These are phyloP conservation scores for Salix brachista DNA, from an alignment of 345 rosid species.

Conservation along the genomic window DNA sequence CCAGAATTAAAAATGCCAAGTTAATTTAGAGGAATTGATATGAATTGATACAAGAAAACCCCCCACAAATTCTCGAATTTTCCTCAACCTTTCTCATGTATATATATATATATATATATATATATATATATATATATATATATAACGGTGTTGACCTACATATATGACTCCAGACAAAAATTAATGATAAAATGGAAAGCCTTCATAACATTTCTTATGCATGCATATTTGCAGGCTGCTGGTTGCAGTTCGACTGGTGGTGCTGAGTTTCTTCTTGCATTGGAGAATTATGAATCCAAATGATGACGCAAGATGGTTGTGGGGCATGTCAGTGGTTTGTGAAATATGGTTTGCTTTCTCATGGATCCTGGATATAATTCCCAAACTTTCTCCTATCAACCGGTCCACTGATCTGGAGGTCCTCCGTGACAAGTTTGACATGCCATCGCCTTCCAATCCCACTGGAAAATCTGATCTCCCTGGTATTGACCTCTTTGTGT, in stretches of 20 bases:
- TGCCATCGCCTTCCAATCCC: conserved; percentile 87
- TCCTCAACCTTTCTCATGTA: background rate
- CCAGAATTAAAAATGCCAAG: background rate
- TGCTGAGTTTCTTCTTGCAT: conserved; percentile 65
- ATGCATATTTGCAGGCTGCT: conserved; percentile 36
- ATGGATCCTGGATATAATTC: conserved; percentile 89
- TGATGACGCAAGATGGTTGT: conserved; percentile 77
- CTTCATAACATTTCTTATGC: background rate
- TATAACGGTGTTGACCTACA: too few relatives aligned
- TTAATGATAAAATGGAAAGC: background rate
- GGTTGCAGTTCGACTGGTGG: conserved; percentile 51
- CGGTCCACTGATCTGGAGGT: conserved; percentile 81
- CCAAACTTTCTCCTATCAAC: conserved; percentile 73
- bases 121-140: too few relatives aligned
- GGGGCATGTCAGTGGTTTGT: conserved; percentile 78
- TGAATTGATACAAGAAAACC: background rate
- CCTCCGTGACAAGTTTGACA: conserved; percentile 79
- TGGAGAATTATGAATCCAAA: conserved; percentile 83
- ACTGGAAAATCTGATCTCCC: conserved; percentile 91
- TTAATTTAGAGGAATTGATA: background rate
- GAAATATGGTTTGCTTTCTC: conserved; percentile 94
- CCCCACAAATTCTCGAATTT: background rate
- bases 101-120: too few relatives aligned
- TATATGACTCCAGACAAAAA: too few relatives aligned
- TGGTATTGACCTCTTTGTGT: conserved; percentile 77